Conservation (phyloP, 1,284 basidiomycete genomes). For the Moniliophthora roreri region DNA sequence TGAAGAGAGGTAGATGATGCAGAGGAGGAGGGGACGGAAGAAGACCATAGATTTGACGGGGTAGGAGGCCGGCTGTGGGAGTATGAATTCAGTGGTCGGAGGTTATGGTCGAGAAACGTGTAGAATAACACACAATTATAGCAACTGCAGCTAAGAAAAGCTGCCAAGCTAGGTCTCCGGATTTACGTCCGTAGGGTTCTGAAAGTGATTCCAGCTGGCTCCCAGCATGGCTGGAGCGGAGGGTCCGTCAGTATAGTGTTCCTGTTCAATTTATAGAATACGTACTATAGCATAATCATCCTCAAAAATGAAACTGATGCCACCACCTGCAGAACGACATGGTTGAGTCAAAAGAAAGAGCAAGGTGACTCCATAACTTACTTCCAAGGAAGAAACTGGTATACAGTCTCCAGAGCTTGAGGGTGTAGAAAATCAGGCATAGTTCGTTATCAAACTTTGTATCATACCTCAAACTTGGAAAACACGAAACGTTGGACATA, state of each 20-base stretch:
- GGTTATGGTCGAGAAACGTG: too few relatives aligned
- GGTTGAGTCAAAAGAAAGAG: neutral
- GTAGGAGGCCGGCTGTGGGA: neutral
- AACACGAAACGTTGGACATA: too few relatives aligned
- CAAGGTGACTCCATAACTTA: constrained; percentile 31
- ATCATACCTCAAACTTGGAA: too few relatives aligned
- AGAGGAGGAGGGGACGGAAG: constrained; percentile 65
- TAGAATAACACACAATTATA: constrained; percentile 47
- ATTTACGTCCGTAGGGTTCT: constrained; percentile 54
- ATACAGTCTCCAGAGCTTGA: constrained; percentile 79
- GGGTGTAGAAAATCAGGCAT: too few relatives aligned
- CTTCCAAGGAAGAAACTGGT: constrained; percentile 80
- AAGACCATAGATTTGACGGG: constrained; percentile 63
- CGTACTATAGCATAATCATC: constrained; percentile 77
- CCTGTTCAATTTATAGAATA: constrained; percentile 9
- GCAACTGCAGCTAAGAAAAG: too few relatives aligned
- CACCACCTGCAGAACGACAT: constrained; percentile 46
- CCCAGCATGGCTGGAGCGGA: constrained; percentile 52
- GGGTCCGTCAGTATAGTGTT: neutral
- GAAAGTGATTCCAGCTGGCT: constrained; percentile 67
- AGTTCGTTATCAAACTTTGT: too few relatives aligned
- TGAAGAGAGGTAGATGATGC: constrained; percentile 32
- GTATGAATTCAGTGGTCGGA: constrained; percentile 39
- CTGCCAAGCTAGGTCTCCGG: constrained; percentile 77
- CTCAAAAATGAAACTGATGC: constrained; percentile 70